phyloP scores from a whole-genome alignment of 2,329 filamentous ascomycete species.

The Colletotrichum filicis region DNA sequence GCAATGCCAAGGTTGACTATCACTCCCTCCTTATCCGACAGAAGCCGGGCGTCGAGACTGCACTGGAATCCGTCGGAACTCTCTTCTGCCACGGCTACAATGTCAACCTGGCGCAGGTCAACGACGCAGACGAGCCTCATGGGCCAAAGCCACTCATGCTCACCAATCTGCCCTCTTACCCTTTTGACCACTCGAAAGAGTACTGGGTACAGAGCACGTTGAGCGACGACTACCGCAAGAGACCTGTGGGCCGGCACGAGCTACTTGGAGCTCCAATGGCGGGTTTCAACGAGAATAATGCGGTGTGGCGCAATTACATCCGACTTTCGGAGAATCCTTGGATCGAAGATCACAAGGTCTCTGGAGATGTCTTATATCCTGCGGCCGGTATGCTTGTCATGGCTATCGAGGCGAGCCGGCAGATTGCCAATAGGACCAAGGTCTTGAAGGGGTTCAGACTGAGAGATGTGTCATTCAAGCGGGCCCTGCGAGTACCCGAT shows the following conservation, averaged over 20 bases:
- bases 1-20: slow-evolving; percentile 11
- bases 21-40: slow-evolving; percentile 19
- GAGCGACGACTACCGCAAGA: slow-evolving; percentile 18
- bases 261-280: slow-evolving; percentile 32
- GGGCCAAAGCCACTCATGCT: slow-evolving; percentile 29
- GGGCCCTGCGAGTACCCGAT: slow-evolving; percentile 37
- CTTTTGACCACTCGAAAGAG: slow-evolving; percentile 37
- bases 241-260: slow-evolving; percentile 23
- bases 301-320: slow-evolving; percentile 34
- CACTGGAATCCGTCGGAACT: slow-evolving; percentile 3
- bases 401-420: slow-evolving; percentile 36
- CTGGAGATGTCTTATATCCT: slow-evolving; percentile 54
- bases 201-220: slow-evolving; percentile 40
- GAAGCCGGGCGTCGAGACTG: slow-evolving; percentile 8
- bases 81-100: slow-evolving; percentile 27
- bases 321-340: slow-evolving; percentile 53
- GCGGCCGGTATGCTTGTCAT: slow-evolving; percentile 49
- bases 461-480: slow-evolving; percentile 38
- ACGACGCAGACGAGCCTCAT: slow-evolving; percentile 29
- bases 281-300: slow-evolving; percentile 28
- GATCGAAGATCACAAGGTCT: slow-evolving; percentile 59
- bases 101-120: slow-evolving; percentile 21
- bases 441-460: slow-evolving; percentile 32
- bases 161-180: slow-evolving; percentile 38
- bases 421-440: slow-evolving; percentile 20